Conservation (phyloP, 2,329 filamentous ascomycete species). For the Colletotrichum higginsianum region DNA sequence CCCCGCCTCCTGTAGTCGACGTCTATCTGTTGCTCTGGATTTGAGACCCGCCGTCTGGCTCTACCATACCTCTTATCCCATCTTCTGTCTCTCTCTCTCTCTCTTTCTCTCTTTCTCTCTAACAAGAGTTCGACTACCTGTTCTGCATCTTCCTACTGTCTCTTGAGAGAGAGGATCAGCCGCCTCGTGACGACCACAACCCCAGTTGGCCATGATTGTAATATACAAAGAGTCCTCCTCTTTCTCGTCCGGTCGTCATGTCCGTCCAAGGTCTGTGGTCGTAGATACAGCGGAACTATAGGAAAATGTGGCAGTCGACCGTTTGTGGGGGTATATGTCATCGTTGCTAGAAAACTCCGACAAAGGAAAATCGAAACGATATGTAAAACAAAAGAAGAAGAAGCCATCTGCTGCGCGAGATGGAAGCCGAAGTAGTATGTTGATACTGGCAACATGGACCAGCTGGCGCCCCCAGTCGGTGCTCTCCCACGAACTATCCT, state of each 20-base stretch:
- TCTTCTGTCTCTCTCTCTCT: no score
- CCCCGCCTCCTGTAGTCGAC: not conserved
- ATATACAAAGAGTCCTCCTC: conserved; percentile 29
- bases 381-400: not conserved
- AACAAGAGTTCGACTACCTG: conserved; percentile 28
- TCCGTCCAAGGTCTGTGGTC: conserved; percentile 7
- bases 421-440: not conserved
- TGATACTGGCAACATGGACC: conserved; percentile 17
- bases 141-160: not conserved
- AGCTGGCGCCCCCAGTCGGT: not conserved
- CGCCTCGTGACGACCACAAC: conserved; percentile 10
- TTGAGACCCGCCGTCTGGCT: no score
- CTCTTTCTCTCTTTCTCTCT: conserved; percentile 15
- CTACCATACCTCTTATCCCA: no score
- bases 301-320: conserved; percentile 23
- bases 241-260: conserved; percentile 5
- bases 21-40: not conserved
- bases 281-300: conserved; percentile 5
- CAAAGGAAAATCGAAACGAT: conserved; percentile 7
- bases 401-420: conserved; percentile 37
- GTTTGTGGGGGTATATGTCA: conserved; percentile 37
- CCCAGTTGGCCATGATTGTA: not conserved
- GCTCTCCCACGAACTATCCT: not conserved
- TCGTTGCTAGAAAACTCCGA: conserved; percentile 31
- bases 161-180: conserved; percentile 13